Conservation (phyloP, 1,139 yeast genomes). For the Candida albicans region DNA sequence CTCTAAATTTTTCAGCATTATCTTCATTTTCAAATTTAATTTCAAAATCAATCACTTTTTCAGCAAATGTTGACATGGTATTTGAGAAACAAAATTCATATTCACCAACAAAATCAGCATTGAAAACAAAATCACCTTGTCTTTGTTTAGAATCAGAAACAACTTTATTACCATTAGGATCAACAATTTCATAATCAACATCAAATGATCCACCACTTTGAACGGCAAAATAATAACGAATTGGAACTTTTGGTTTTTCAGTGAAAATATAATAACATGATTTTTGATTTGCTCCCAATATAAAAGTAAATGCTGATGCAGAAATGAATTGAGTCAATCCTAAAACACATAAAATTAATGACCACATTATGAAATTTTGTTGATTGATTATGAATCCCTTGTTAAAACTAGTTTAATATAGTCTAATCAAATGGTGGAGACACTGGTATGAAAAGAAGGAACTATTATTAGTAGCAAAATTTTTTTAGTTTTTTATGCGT, state of each 20-base stretch:
- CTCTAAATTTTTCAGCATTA: constrained; percentile 44
- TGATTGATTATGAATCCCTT: too few species aligned
- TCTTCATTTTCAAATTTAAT: constrained; percentile 58
- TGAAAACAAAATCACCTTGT: constrained; percentile 83
- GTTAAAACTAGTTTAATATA: not conserved
- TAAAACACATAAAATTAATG: constrained; percentile 21
- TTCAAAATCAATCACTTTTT: constrained; percentile 88
- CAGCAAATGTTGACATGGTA: constrained; percentile 83
- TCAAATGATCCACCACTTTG: constrained; percentile 89
- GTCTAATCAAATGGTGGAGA: too few species aligned
- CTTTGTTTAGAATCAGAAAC: constrained; percentile 65
- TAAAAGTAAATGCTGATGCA: constrained; percentile 72
- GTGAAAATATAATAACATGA: constrained; percentile 81
- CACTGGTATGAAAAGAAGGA: too few species aligned
- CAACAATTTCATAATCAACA: constrained; percentile 72
- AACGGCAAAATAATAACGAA: constrained; percentile 87
- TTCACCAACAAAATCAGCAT: constrained; percentile 73
- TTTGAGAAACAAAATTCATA: constrained; percentile 91
- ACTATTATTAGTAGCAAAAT: not conserved
- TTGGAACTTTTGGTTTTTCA: constrained; percentile 57
- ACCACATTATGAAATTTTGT: constrained; percentile 16
- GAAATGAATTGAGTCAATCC: constrained; percentile 28
- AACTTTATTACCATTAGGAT: constrained; percentile 63
- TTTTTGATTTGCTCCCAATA: constrained; percentile 73
- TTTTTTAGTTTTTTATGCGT: not conserved